phyloP scores from a whole-genome alignment of 257 asterid species.

The Paulownia fortunei region DNA sequence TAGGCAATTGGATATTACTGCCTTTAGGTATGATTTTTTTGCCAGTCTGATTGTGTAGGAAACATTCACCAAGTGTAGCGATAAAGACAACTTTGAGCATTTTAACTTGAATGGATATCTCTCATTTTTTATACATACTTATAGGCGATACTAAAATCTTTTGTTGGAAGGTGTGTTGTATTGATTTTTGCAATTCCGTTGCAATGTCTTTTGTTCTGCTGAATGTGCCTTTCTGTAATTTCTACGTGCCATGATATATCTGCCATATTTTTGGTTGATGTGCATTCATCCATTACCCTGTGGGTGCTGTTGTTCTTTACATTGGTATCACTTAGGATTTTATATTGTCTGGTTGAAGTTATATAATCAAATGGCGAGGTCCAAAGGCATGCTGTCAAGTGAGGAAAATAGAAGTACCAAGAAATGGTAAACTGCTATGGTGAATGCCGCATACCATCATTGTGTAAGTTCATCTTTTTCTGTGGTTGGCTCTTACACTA shows the following conservation, averaged over 20 bases:
- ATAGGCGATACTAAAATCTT: neutral
- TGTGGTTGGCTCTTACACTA: too few species aligned
- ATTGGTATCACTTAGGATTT: too few species aligned
- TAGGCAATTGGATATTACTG: neutral
- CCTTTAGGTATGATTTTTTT: constrained; percentile 32
- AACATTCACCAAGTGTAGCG: neutral
- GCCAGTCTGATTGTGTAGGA: constrained; percentile 5
- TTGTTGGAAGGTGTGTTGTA: neutral
- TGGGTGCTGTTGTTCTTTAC: too few species aligned
- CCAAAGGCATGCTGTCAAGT: too few species aligned
- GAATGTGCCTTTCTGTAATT: neutral
- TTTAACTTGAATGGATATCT: neutral
- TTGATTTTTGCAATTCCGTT: neutral
- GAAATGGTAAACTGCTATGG: too few species aligned
- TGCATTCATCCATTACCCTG: neutral
- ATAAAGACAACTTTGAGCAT: neutral
- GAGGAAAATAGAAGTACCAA: too few species aligned
- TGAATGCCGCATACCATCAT: too few species aligned
- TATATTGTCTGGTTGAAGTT: too few species aligned
- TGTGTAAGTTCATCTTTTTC: too few species aligned
- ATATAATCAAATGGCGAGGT: too few species aligned
- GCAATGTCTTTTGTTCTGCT: neutral
- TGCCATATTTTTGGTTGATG: neutral
- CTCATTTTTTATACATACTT: neutral
- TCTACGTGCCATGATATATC: neutral